phyloP scores from a whole-genome alignment of 176 grass and related monocot genomes.

The barley (Hordeum vulgare) region MorexV3_pseudomolecules_assembly NC_058522.1:385728433-385728932 shows the following conservation, averaged over 20 bases:
- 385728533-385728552: conserved; percentile 27
- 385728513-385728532: background rate
- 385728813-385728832: conserved; percentile 25
- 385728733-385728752: background rate
- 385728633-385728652: background rate
- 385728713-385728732: background rate
- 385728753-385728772: background rate
- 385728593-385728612: conserved; percentile 14
- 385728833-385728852: conserved; percentile 8
- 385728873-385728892: conserved; percentile 29
- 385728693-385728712: conserved; percentile 14
- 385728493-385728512: background rate
- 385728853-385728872: conserved; percentile 20
- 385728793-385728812: conserved; percentile 15
- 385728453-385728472: conserved; percentile 25
- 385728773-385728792: background rate
- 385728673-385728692: background rate
- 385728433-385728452: background rate
- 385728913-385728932: conserved; percentile 25
- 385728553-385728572: background rate
- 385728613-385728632: background rate
- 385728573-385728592: conserved; percentile 13
- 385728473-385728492: conserved; percentile 1
- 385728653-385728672: background rate
- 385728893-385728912: conserved; percentile 6